Base-by-base conservation (phyloP, 768 basidiomycete species). In the Mycena indigotica region DNA sequence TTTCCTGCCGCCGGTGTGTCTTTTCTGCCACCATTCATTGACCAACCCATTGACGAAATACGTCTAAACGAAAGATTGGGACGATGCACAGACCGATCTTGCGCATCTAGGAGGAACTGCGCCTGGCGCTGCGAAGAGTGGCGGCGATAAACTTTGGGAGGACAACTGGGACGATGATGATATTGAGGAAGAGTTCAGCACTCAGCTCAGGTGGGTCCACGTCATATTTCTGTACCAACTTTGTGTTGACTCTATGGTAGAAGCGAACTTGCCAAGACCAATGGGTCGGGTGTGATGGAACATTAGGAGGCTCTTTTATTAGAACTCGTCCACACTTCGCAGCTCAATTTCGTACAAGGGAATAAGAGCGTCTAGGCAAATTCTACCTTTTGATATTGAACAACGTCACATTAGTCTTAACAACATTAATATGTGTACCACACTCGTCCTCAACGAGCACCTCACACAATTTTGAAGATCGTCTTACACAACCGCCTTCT, bases 121-220 rank as follows among this genome's bases (percentile, higher is more conserved):
- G 3, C 87, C 89, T 2, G 89, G 89, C 3, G 85, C 80, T 13
- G 91, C 88, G 3, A 87, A 86, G 65, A 88, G 88, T 29, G 88
- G 88, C 39, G 90, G 91, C 17, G 88, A 97, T 72, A 92, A 94
- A 67, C 77, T 99, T 12, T 99, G 97, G 97, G 97, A 99, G 78
- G 97, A 98, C 66, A 98, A 98, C 71, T 99, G 97, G 97, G 97
- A 99, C 67, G 97, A 99, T 66, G 97, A 99, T 75, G 96, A 98
- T 73, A 87, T 97, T 60, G 96, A 96, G 70, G 95, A 98, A 66
- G 94, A 97, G 64, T 99, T 99, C 70, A 95, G 93, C 66, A 87
- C 91, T 52, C 94, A 97, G 74, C 77, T 99, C 65, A 85, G 97
- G 97, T 95, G 69, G 65, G 90, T 77, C 12, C 25, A 8, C n/a